Evolutionary conservation across 78 protist genomes (phyloP), one percentile per base, ranked within the genome.

Genomic region (Dictyostelium purpureum): DNA sequence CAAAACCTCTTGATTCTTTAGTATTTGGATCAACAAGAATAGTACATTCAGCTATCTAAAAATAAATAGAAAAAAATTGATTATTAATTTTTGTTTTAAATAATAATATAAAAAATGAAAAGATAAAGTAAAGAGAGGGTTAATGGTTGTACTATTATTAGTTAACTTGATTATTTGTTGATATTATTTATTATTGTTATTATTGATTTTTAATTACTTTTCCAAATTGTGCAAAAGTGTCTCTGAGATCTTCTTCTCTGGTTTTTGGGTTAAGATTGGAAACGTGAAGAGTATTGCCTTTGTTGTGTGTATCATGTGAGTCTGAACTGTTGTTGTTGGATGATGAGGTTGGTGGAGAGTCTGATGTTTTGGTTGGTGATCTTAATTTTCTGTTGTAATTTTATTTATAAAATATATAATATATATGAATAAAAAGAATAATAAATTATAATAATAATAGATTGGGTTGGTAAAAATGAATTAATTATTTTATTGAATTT

Each of bases 1-100:
- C 92, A 47, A 85, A 85, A 16, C 92, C 92, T 61, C 92, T 52
- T 28, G 83, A 73, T 33, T 56, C 45, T 66, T 85, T 85, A 4
- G 92, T 85, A 59, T 85, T 85, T 85, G 92, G 92, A 35, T 85
- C 92, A 19, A 85, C 9, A 42, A 85, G 38, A n/a, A 85, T 43
- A 43, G 47, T 33, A 65, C 92, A 85, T 9, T 59, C 75, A 47
- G 59, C 2, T 35, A 85, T 65, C 92, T 85, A 66, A 19, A 24
- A 77, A 10, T 14, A 57, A 19, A 37, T 54, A 57, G 54, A 31
- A 54, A 18, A 57, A 57, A 7, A 49, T 49, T 7, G 7, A 49
- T 14, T 49, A 11, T 14, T 49, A 63, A 12, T 33, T 6, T 6
- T 61, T 12, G 0, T 6, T 26, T 12, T 12, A 61, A 16, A 16